phyloP scores from a whole-genome alignment of 2,329 filamentous ascomycete genomes.

The Graphilbum fragrans region DNA sequence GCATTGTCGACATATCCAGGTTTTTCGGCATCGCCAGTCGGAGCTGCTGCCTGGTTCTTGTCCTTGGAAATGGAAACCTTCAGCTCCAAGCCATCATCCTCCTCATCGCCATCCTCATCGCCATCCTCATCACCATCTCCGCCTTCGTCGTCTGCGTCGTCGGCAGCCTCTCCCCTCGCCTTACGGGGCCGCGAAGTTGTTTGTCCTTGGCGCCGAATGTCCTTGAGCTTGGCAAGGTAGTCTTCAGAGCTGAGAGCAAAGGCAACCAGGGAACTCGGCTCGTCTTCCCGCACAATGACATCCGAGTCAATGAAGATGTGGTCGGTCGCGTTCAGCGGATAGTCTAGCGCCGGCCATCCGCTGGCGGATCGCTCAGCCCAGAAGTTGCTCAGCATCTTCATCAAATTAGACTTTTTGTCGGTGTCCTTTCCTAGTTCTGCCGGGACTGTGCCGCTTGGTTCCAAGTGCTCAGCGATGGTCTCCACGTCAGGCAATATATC shows the following conservation, averaged over 20 bases:
- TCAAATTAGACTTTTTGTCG: conserved; percentile 82
- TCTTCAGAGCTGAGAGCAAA: conserved; percentile 82
- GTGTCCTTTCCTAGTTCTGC: conserved; percentile 63
- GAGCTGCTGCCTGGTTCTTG: background rate
- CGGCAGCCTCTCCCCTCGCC: conserved; percentile 18
- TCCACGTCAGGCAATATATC: conserved; percentile 53
- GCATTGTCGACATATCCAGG: conserved; percentile 13
- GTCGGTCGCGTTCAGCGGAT: conserved; percentile 76
- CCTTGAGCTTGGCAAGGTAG: conserved; percentile 67
- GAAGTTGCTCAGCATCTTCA: conserved; percentile 94
- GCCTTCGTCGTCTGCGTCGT: background rate
- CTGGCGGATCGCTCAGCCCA: conserved; percentile 97
- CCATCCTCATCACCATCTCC: conserved; percentile 14
- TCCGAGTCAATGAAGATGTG: conserved; percentile 96
- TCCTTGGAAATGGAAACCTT: too few relatives aligned
- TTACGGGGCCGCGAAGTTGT: conserved; percentile 8
- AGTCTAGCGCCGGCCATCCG: conserved; percentile 85
- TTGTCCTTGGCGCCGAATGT: conserved; percentile 41
- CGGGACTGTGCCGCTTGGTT: conserved; percentile 45
- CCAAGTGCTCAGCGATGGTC: conserved; percentile 50
- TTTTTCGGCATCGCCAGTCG: background rate
- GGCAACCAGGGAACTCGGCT: conserved; percentile 91
- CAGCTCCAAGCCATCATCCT: background rate
- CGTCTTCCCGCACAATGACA: conserved; percentile 93
- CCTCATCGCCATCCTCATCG: conserved; percentile 13